Conservation (phyloP, 1,139 yeast species). For the Sugiyamaella pinicola region DNA sequence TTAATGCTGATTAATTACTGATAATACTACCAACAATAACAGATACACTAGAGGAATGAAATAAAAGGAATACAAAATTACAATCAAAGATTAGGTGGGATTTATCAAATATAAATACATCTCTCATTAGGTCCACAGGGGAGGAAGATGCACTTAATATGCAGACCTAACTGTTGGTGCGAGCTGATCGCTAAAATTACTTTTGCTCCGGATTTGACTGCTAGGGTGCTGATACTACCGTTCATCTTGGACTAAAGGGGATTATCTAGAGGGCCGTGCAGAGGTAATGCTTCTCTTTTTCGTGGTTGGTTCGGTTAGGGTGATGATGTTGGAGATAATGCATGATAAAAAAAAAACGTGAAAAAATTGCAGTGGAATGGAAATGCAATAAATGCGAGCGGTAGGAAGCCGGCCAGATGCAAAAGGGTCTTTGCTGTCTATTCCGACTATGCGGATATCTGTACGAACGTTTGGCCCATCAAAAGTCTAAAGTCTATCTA, state of each 20-base stretch:
- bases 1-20: too few relatives aligned
- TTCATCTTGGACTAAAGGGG: not conserved
- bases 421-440: too few relatives aligned
- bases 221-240: not conserved
- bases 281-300: not conserved
- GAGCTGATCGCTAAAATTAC: not conserved
- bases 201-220: not conserved
- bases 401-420: not conserved
- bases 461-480: too few relatives aligned
- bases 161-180: not conserved
- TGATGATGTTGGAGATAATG: not conserved
- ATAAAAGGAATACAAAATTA: too few relatives aligned
- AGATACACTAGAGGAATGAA: not conserved
- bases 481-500: too few relatives aligned
- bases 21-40: too few relatives aligned
- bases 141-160: not conserved
- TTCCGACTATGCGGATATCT: too few relatives aligned
- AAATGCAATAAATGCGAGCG: not conserved
- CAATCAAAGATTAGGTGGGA: too few relatives aligned
- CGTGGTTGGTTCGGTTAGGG: not conserved
- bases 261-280: constrained; percentile 1
- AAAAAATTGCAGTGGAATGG: not conserved
- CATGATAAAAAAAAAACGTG: too few relatives aligned
- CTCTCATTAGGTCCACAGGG: not conserved
- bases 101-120: not conserved